Percentiles rank a stretch among this genome's conserved stretches.
Conservation (phyloP, 2,329 filamentous ascomycete species). For the Atkinsonella hypoxylon region DNA sequence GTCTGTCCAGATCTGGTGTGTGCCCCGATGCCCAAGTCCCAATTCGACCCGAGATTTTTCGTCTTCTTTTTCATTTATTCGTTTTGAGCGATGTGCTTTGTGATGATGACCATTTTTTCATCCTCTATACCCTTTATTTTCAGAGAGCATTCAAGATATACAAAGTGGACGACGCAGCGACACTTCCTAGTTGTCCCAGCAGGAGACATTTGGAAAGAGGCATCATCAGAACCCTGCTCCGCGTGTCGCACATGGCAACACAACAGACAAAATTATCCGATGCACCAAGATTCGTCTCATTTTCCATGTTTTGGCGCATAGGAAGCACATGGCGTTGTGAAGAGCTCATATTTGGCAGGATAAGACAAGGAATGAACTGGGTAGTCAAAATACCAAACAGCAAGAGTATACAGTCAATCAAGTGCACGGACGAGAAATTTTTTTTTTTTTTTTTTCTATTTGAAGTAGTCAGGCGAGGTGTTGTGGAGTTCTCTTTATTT, state of each 20-base stretch:
- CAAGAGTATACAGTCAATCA: not conserved
- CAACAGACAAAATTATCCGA: no score
- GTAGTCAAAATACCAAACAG: no score
- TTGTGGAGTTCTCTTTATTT: constrained; percentile 1
- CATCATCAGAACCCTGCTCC: not conserved
- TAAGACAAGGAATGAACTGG: not conserved
- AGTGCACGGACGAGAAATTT: not conserved
- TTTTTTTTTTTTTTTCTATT: not conserved
- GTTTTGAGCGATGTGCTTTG: not conserved
- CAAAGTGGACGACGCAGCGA: not conserved
- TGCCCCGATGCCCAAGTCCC: no score
- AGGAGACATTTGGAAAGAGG: not conserved
- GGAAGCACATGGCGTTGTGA: not conserved
- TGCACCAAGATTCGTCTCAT: no score
- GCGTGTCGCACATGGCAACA: no score
- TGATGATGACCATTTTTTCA: not conserved
- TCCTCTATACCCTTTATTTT: not conserved
- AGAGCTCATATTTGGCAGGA: not conserved
- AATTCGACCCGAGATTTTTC: not conserved
- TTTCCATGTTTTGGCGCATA: not conserved
- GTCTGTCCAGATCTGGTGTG: no score
- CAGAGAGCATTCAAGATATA: not conserved
- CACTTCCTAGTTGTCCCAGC: not conserved
- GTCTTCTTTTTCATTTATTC: not conserved
- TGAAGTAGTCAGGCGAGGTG: not conserved